Evolutionary conservation across 1,139 yeast species (phyloP), one percentile per base, ranked within the genome.

Genomic region (Taphrina confusa): DNA sequence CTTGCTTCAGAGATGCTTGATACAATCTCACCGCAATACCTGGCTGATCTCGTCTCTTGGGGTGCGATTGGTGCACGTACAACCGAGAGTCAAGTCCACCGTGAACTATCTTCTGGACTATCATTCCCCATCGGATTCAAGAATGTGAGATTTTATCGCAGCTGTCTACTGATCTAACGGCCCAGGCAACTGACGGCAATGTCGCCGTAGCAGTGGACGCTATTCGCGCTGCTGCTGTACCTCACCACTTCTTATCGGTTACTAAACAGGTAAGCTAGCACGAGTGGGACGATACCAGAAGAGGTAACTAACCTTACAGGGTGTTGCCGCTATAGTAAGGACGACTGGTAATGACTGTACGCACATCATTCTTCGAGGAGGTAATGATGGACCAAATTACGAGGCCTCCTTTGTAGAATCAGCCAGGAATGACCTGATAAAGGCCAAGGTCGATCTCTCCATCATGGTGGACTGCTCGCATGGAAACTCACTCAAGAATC

Each of bases 41-140:
- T 92, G 68, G 85, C 95, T 28, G 98, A 92, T 74, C 79, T 90
- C 67, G 81, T 92, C 68, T 87, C 96, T 44, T 84, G 92, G 68
- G 98, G 98, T 68, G 98, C 98, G 63, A 89, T 92, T 76, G 98
- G 98, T 71, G 98, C 98, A 60, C 84, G 98, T 79, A 92, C 98
- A 64, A 92, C 98, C 58, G 98, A 92, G 78, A 89, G 97, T 56
- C 98, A 92, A 76, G 82, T 92, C 65, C 98, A 92, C 78, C 85
- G 98, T 75, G 98, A 92, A 76, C 81, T 92, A 69, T 95, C 97
- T 20, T 89, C 97, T 3, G 98, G 97, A 54, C 80, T 92, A 66
- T 87, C 96, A 9, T 92, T 92, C 91, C 98, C 98, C 63, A 85
- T 92, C 64, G 98, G 98, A 60, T 92, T 92, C 85, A 92, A 92